Evolutionary conservation across 1,139 yeast species (phyloP).

Genomic region (Scheffersomyces insectosa): DNA sequence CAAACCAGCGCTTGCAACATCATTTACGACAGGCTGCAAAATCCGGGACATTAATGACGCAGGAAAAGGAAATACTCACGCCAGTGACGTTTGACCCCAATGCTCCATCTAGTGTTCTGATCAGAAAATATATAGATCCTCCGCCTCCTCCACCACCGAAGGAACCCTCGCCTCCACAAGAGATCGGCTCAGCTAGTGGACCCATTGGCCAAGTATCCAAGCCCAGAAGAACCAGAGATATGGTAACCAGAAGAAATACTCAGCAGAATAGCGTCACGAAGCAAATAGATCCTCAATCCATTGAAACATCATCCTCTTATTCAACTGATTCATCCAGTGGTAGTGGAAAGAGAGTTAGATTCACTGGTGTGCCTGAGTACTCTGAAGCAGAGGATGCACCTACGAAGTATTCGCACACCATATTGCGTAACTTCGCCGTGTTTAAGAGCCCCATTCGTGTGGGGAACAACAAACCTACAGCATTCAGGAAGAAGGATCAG

Average conservation of each 20-base stretch:
- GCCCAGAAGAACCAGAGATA: conserved; percentile 24
- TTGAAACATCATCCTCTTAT: conserved; percentile 11
- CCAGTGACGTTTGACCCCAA: conserved; percentile 46
- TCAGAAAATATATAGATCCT: conserved; percentile 22
- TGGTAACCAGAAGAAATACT: conserved; percentile 36
- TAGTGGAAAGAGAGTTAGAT: conserved; percentile 45
- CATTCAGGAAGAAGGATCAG: conserved; percentile 42
- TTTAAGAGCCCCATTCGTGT: conserved; percentile 27
- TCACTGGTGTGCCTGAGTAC: conserved; percentile 54
- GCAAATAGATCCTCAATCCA: conserved; percentile 10
- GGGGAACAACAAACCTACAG: conserved; percentile 18
- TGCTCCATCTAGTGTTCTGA: conserved; percentile 30
- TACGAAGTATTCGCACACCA: conserved; percentile 45
- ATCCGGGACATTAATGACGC: conserved; percentile 41
- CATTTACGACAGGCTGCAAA: conserved; percentile 43
- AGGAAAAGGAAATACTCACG: conserved; percentile 36
- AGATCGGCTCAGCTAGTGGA: not conserved
- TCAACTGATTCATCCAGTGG: conserved; percentile 10
- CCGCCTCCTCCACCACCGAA: conserved; percentile 12
- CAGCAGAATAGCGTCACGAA: conserved; percentile 28
- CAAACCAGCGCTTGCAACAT: conserved; percentile 42
- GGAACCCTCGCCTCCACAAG: not conserved
- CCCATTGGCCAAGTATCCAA: not conserved
- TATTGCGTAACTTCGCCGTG: conserved; percentile 47
- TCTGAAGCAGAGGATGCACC: conserved; percentile 59